Percentiles rank a stretch among this genome's conserved stretches.
Evolutionary conservation across 805 yeast genomes (phyloP).

Genomic region (Candida sonorensis): DNA sequence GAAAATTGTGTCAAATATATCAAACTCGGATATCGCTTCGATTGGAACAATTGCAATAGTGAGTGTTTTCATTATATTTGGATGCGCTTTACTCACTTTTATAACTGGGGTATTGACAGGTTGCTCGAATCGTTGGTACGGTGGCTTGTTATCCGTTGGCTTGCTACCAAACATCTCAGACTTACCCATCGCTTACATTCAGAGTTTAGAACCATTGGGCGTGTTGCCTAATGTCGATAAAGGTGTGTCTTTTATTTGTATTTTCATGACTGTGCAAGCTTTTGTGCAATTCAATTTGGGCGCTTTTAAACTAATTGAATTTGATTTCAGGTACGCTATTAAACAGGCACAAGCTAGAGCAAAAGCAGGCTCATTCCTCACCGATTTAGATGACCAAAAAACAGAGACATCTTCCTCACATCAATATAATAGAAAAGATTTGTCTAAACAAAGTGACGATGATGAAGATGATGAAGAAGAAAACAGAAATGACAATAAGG

Average conservation of each 20-base stretch:
- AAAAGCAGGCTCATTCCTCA: constrained; percentile 17
- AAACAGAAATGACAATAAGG: too few species aligned
- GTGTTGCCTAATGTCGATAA: constrained; percentile 53
- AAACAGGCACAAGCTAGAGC: constrained; percentile 16
- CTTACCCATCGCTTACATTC: constrained; percentile 77
- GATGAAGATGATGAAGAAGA: neutral
- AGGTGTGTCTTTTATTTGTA: constrained; percentile 81
- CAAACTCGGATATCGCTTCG: constrained; percentile 60
- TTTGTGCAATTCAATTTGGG: constrained; percentile 72
- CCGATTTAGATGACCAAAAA: too few species aligned
- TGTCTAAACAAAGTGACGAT: neutral
- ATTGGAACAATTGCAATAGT: constrained; percentile 59
- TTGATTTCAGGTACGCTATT: constrained; percentile 49
- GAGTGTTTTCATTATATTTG: constrained; percentile 35
- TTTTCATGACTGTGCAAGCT: constrained; percentile 63
- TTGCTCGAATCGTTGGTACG: constrained; percentile 67
- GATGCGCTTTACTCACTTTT: constrained; percentile 38
- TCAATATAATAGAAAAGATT: neutral
- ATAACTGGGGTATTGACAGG: constrained; percentile 41
- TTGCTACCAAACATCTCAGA: constrained; percentile 76
- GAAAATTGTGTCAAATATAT: constrained; percentile 61
- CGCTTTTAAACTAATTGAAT: constrained; percentile 57
- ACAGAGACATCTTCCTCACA: neutral
- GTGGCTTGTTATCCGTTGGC: constrained; percentile 65
- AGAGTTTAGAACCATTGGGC: constrained; percentile 60